These are phyloP conservation scores for Ascochyta clinopodiicola DNA, from an alignment of 2,329 filamentous ascomycete species.

Conservation along the genomic window DNA sequence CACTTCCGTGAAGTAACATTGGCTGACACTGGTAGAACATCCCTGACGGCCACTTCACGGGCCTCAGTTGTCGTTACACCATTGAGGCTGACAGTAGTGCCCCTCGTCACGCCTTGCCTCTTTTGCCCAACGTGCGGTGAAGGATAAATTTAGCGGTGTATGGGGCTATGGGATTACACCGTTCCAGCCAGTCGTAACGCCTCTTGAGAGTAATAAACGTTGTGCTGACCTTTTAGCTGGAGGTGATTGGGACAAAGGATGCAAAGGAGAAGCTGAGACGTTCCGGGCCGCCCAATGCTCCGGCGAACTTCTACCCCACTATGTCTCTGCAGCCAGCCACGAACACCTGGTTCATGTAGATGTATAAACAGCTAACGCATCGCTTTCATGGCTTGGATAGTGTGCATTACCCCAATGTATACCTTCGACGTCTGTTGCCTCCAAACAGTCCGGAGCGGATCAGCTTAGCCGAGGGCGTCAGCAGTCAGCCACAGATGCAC, in stretches of 20 bases:
- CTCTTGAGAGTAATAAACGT: neutral
- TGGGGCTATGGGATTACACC: neutral
- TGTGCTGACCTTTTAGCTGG: slow-evolving; percentile 4
- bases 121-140: neutral
- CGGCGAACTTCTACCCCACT: neutral
- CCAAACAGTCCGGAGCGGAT: neutral
- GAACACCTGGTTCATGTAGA: neutral
- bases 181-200: neutral
- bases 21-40: neutral
- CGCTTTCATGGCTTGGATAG: neutral
- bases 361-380: neutral
- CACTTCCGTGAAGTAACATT: neutral
- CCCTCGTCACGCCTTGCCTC: neutral
- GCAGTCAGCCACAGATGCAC: slow-evolving; percentile 1
- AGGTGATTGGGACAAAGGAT: neutral
- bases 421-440: neutral
- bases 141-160: neutral
- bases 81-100: slow-evolving; percentile 4
- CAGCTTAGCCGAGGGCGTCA: neutral
- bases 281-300: neutral
- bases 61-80: neutral
- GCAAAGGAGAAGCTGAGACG: neutral
- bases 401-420: neutral
- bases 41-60: neutral
- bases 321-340: slow-evolving; percentile 1